Base-by-base conservation (phyloP, 768 basidiomycete genomes). In the Tricholoma furcatifolium region DNA sequence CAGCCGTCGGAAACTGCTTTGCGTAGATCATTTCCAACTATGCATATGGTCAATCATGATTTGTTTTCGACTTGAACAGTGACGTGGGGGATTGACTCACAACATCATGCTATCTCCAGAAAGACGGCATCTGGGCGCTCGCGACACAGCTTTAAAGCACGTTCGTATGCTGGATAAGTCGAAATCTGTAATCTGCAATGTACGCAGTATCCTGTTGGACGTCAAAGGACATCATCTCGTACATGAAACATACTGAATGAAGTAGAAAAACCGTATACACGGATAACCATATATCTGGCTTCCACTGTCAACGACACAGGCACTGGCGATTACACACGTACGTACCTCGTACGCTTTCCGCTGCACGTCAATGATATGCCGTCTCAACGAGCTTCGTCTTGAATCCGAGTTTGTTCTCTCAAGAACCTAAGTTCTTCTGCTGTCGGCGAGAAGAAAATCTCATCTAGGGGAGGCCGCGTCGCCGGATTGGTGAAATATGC, bases 341-440 rank as follows among this genome's bases (percentile, higher is more conserved):
- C 6, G 18, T 39, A 39, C 35, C 17, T 21, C n/a, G 21, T 60
- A 58, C 8, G 75, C 75, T 39, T 70, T 69, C 40, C 51, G 53
- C 51, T 75, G 74, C 7, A 74, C 68, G 0, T 43, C 49, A 6
- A 73, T 36, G 27, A 76, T 68, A 58, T 78, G 76, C 12, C 67
- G 51, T 59, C 69, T 75, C 48, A 78, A 57, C 35, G 65, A 65
- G 65, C 58, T 1, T 73, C 70, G 47, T 74, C 68, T 11, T 64
- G 38, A 21, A 75, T 74, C 8, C 69, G 67, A 0, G 73, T 75
- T 38, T 65, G 52, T 1, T 46, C 17, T 47, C 71, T 67, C 58
- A 74, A 70, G 51, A 76, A 74, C 0, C 57, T 60, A 3, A 64
- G 54, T 47, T 70, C 69, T 2, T 67, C 65, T 6, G 1, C 12